Evolutionary conservation across 1,139 yeast species (phyloP).

Genomic region (Yarrowia galli): DNA sequence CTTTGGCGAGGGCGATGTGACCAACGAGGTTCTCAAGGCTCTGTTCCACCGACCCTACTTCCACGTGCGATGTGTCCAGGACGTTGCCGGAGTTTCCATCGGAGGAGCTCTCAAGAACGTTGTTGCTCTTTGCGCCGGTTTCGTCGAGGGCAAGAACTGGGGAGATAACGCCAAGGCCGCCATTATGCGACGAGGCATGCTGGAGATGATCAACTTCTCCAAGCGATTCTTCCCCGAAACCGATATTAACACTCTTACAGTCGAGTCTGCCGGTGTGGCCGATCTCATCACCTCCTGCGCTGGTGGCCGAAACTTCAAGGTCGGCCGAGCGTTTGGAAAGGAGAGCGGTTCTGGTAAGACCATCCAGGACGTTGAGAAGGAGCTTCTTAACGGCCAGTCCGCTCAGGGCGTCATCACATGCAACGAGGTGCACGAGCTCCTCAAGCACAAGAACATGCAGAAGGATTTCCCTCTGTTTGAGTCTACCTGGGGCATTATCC

Average conservation of each 20-base stretch:
- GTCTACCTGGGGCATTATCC: slow-evolving; percentile 83
- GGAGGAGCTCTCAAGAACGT: slow-evolving; percentile 97
- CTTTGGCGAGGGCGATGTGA: slow-evolving; percentile 74
- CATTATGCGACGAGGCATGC: slow-evolving; percentile 89
- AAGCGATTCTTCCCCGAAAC: slow-evolving; percentile 74
- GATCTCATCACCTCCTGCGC: slow-evolving; percentile 95
- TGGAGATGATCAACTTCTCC: slow-evolving; percentile 87
- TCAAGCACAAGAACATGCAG: slow-evolving; percentile 63
- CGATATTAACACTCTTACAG: slow-evolving; percentile 78
- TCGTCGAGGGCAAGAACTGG: slow-evolving; percentile 96
- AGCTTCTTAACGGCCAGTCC: slow-evolving; percentile 86
- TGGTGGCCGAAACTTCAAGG: slow-evolving; percentile 93
- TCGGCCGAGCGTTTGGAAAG: slow-evolving; percentile 70
- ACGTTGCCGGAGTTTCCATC: slow-evolving; percentile 90
- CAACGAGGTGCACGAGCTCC: slow-evolving; percentile 86
- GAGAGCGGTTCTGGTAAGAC: slow-evolving; percentile 58
- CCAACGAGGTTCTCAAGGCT: slow-evolving; percentile 68
- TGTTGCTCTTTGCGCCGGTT: slow-evolving; percentile 91
- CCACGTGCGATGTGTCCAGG: slow-evolving; percentile 88
- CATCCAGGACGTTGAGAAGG: slow-evolving; percentile 82
- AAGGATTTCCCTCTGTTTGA: slow-evolving; percentile 87
- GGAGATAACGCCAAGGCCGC: slow-evolving; percentile 98
- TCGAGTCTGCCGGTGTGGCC: slow-evolving; percentile 95
- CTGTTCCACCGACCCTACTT: slow-evolving; percentile 94
- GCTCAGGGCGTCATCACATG: slow-evolving; percentile 94